phyloP scores from a whole-genome alignment of 371 early-diverging fungal species.

The Rhizomucor miehei region DNA sequence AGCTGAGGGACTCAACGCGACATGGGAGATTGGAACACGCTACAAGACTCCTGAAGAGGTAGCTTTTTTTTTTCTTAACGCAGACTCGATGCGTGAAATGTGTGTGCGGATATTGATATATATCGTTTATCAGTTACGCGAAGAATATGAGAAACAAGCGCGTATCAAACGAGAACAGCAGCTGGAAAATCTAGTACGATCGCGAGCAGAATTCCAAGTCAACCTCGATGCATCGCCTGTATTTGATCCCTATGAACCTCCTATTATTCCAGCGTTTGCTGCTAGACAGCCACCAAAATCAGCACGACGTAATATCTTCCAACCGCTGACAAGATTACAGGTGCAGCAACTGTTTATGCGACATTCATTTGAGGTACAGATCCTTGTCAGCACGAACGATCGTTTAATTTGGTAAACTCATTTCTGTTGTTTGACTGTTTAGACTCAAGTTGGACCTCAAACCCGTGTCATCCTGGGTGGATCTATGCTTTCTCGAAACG shows the following conservation, averaged over 20 bases:
- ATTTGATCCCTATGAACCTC: constrained; percentile 55
- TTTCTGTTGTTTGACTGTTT: neutral
- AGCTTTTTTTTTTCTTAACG: too few species aligned
- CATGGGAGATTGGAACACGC: constrained; percentile 76
- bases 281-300: constrained; percentile 13
- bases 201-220: constrained; percentile 55
- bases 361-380: constrained; percentile 81
- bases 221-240: constrained; percentile 54
- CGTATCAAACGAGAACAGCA: constrained; percentile 70
- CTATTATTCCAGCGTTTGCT: constrained; percentile 50
- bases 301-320: constrained; percentile 15
- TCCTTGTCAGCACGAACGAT: neutral
- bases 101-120: neutral
- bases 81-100: neutral
- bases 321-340: constrained; percentile 50
- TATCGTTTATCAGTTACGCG: constrained; percentile 62
- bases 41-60: constrained; percentile 84
- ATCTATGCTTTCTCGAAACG: constrained; percentile 67
- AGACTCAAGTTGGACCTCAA: constrained; percentile 71
- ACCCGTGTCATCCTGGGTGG: constrained; percentile 67
- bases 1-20: constrained; percentile 73
- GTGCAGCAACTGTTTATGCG: constrained; percentile 72
- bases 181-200: constrained; percentile 76
- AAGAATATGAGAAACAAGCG: constrained; percentile 80
- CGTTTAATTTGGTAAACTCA: neutral